These are phyloP conservation scores for Aspergillus sp. DNA, from an alignment of 2,329 filamentous ascomycete genomes.

Conservation along the genomic window DNA sequence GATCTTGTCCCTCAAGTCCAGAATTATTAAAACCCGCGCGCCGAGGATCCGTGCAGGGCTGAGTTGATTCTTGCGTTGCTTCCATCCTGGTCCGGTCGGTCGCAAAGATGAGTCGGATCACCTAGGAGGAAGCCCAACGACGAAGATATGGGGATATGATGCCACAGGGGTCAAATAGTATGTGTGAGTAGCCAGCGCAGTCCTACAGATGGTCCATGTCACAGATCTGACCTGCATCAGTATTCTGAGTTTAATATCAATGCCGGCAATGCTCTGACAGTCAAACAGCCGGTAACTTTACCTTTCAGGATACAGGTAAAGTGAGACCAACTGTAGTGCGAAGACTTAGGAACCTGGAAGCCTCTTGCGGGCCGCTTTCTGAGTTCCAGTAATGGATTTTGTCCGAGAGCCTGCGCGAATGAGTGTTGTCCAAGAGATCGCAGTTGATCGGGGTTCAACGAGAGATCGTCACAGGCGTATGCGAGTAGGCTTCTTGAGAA, in stretches of 20 bases:
- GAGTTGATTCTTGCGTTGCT: slow-evolving; percentile 69
- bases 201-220: slow-evolving; percentile 30
- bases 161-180: slow-evolving; percentile 10
- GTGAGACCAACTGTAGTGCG: not conserved
- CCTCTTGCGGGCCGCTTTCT: not conserved
- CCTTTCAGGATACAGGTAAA: slow-evolving; percentile 11
- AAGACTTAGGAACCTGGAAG: not conserved
- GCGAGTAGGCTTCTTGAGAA: not conserved
- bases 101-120: not conserved
- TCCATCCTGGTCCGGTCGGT: slow-evolving; percentile 37
- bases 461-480: not conserved
- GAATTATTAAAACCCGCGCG: slow-evolving; percentile 80
- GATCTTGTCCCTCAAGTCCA: slow-evolving; percentile 78
- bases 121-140: slow-evolving; percentile 24
- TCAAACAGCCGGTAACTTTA: slow-evolving; percentile 16
- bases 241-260: slow-evolving; percentile 4
- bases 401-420: not conserved
- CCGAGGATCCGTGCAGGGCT: slow-evolving; percentile 79
- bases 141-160: slow-evolving; percentile 29
- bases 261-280: not conserved
- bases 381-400: not conserved
- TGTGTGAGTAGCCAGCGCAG: slow-evolving; percentile 26
- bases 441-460: not conserved
- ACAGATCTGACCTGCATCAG: slow-evolving; percentile 22
- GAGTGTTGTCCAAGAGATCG: not conserved